Evolutionary conservation across 1,284 basidiomycete genomes (phyloP), one percentile per base, ranked within the genome.

Genomic region (Puccinia triticina): DNA sequence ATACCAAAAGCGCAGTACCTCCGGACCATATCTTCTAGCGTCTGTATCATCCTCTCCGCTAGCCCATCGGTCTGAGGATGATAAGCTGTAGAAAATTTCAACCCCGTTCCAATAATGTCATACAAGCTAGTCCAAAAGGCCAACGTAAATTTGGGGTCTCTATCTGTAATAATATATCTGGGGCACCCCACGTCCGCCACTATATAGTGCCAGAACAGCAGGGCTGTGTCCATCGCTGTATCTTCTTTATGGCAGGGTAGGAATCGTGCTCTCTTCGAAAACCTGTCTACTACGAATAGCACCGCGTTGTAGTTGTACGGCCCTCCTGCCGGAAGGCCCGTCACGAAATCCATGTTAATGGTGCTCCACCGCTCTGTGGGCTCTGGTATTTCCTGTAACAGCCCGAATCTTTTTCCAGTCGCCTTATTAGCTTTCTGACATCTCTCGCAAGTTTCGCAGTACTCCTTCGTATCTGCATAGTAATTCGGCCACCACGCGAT

Each of bases 301-400:
- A 4, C 4, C 12, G n/a, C 34, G 34, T 69, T 69, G n/a, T n/a
- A 69, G 43, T 37, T 73, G 3, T 73, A n/a, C 10, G 21, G 7
- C n/a, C 73, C 23, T 10, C 46, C 72, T 46, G 72, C 23, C 26
- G 46, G 72, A 10, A 74, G 0, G 2, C 72, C 72, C 1, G 72
- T 74, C 1, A 74, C 72, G 18, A 53, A 74, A 21, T 74, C 72
- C 72, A 74, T 74, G 46, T 74, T 59, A 32, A 59, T 29, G 12
- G 32, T 29, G 8, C 14, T 46, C 73, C 73, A 75, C 21, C 32
- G 43, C 8, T 16, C 32, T 0, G 43, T 34, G 18, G 73, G 73
- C 34, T 75, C 73, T 16, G 57, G 14, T 21, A 57, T 75, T 11
- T 55, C 1, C 29, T 57, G 48, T 3, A 75, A n/a, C 0, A 57